phyloP scores from a whole-genome alignment of 2,329 filamentous ascomycete genomes.

The Colletotrichum chrysophilum region DNA sequence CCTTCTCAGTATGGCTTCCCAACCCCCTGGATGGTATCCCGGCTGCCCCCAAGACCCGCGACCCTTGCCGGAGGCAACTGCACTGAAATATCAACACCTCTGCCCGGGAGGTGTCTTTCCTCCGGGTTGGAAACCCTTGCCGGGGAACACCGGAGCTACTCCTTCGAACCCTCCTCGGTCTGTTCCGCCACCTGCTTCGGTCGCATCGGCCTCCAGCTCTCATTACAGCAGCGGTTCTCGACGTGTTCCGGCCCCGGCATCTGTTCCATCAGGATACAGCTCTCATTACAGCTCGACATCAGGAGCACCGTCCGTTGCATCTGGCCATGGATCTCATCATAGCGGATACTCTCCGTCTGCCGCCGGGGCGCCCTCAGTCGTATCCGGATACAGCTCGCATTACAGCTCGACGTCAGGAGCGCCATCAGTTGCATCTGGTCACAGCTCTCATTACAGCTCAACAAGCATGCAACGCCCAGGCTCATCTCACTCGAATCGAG shows the following conservation, averaged over 20 bases:
- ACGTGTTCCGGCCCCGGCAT: background rate
- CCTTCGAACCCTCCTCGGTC: background rate
- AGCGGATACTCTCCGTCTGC: background rate
- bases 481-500: background rate
- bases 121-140: background rate
- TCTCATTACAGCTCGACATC: background rate
- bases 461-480: background rate
- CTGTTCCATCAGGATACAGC: background rate
- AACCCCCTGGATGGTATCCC: background rate
- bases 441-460: background rate
- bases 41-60: background rate
- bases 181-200: background rate
- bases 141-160: rapidly evolving
- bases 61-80: background rate
- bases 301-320: background rate
- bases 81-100: background rate
- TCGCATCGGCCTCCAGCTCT: background rate
- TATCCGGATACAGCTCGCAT: background rate
- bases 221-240: background rate
- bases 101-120: background rate
- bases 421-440: background rate
- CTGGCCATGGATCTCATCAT: background rate
- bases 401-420: background rate
- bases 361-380: background rate
- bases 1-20: background rate